Conservation (phyloP, 805 yeast genomes). For the Lipomyces mesembrius region DNA sequence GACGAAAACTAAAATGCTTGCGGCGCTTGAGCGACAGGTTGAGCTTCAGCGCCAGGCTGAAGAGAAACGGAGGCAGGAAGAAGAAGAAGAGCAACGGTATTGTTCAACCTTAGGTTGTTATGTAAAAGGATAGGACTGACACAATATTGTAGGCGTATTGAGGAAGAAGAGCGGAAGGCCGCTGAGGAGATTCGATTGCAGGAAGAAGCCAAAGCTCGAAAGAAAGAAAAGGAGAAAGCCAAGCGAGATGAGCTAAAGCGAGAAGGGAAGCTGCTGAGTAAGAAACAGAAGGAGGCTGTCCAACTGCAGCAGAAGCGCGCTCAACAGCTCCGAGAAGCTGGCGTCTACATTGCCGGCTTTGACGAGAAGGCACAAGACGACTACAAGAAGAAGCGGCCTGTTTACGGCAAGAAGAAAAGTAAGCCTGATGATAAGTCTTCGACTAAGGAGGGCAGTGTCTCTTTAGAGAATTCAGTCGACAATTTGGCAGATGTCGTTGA, state of each 20-base stretch:
- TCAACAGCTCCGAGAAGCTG: constrained; percentile 75
- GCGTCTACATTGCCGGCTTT: constrained; percentile 77
- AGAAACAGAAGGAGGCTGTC: constrained; percentile 94
- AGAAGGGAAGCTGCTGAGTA: constrained; percentile 91
- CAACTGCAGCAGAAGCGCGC: constrained; percentile 85
- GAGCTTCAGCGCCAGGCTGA: constrained; percentile 87
- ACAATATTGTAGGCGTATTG: constrained; percentile 41
- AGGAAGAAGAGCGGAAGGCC: constrained; percentile 57
- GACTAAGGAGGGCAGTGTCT: constrained; percentile 40
- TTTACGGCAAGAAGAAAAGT: constrained; percentile 70
- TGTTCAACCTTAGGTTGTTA: neutral
- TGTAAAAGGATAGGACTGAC: neutral
- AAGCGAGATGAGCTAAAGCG: constrained; percentile 92
- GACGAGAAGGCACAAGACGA: constrained; percentile 42
- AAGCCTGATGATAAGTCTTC: constrained; percentile 46
- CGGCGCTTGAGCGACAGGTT: constrained; percentile 86
- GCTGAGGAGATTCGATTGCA: constrained; percentile 47
- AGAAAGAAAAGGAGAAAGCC: constrained; percentile 84
- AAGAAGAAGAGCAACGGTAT: constrained; percentile 65
- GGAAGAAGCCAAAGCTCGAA: constrained; percentile 53
- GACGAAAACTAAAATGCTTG: constrained; percentile 87
- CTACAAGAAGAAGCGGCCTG: constrained; percentile 66
- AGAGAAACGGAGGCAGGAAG: constrained; percentile 74
- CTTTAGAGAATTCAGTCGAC: constrained; percentile 44
- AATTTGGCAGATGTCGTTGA: constrained; percentile 26